phyloP scores from a whole-genome alignment of 257 asterid species.

The Solanum arcanum region DNA sequence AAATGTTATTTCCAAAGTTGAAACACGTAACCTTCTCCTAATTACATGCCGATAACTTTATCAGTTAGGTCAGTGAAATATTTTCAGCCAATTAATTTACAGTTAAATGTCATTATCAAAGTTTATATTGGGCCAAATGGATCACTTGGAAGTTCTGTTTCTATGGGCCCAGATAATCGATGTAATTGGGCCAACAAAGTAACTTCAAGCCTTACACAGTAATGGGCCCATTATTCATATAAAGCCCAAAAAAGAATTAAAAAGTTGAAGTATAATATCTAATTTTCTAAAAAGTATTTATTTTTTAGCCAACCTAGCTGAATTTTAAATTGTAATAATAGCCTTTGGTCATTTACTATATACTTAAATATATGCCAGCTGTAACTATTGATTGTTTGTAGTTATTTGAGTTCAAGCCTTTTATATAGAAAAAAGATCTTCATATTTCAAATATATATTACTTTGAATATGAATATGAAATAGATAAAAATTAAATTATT shows the following conservation, averaged over 20 bases:
- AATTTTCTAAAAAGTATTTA: neutral
- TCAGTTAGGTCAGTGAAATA: neutral
- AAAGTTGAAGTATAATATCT: neutral
- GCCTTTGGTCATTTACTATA: neutral
- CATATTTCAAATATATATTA: no score
- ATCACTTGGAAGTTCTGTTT: neutral
- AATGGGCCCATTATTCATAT: neutral
- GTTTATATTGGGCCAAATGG: neutral
- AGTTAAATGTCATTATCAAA: neutral
- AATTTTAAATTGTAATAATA: neutral
- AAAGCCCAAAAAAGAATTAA: neutral
- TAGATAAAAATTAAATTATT: no score
- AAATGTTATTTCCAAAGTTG: neutral
- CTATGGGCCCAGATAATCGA: neutral
- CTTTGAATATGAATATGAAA: no score
- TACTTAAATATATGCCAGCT: neutral
- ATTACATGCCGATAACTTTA: neutral
- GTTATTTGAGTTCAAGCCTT: neutral
- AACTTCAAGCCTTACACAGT: neutral
- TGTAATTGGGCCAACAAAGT: neutral
- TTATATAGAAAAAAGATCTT: no score
- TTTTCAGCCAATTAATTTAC: neutral
- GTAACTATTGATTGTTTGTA: neutral
- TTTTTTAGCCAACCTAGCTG: neutral
- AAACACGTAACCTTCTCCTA: accelerated